Percentiles rank a stretch among this genome's conserved stretches.
phyloP scores from a whole-genome alignment of 805 yeast species.

The Scheffersomyces lignosus region DNA sequence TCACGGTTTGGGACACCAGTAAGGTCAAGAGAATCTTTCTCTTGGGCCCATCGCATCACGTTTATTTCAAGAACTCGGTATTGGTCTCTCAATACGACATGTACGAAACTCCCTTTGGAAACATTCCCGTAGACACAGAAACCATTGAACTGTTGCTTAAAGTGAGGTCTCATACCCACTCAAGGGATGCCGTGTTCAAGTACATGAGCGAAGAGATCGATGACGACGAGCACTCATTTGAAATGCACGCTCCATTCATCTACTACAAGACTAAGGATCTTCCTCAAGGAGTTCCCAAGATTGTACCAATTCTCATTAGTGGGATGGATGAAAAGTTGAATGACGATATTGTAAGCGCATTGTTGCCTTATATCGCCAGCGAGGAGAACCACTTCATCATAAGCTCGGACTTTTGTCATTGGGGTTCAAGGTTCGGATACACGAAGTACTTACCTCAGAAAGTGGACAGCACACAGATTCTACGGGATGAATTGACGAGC shows the following conservation, averaged over 20 bases:
- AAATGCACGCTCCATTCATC: constrained; percentile 87
- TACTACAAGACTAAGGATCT: constrained; percentile 45
- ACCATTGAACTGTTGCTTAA: constrained; percentile 34
- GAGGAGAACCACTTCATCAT: constrained; percentile 68
- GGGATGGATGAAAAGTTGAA: constrained; percentile 50
- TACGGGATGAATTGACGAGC: background rate
- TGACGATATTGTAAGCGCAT: constrained; percentile 42
- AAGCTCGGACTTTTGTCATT: constrained; percentile 93
- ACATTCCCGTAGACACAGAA: constrained; percentile 62
- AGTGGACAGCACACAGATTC: background rate
- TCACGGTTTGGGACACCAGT: constrained; percentile 63
- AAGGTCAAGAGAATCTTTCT: constrained; percentile 66
- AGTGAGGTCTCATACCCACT: constrained; percentile 1
- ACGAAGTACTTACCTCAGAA: constrained; percentile 30
- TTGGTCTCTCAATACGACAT: constrained; percentile 50
- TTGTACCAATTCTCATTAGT: constrained; percentile 83
- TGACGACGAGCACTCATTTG: constrained; percentile 87
- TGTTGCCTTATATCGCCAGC: constrained; percentile 56
- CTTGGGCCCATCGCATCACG: constrained; percentile 92
- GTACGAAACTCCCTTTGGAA: constrained; percentile 84
- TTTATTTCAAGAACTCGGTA: constrained; percentile 66
- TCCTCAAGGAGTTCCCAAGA: constrained; percentile 37
- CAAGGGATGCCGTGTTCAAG: constrained; percentile 39
- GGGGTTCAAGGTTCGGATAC: constrained; percentile 59
- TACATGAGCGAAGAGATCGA: constrained; percentile 63